These are phyloP conservation scores for Solanum neorickii DNA, from an alignment of 257 asterid species.

Conservation along the genomic window DNA sequence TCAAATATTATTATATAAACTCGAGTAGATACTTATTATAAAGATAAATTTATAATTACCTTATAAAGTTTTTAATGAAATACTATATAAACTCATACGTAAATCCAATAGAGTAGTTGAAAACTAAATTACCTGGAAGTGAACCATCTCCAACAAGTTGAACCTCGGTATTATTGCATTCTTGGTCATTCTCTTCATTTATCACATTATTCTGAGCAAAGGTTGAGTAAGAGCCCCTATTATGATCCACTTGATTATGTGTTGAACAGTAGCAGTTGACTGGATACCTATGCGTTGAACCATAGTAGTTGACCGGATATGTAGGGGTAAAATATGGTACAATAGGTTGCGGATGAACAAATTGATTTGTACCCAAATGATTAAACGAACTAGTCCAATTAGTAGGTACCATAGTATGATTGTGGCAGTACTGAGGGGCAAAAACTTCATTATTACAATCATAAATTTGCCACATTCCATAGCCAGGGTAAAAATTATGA, in stretches of 20 bases:
- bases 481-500: neutral
- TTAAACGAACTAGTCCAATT: neutral
- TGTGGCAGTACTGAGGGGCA: neutral
- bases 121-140: neutral
- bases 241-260: neutral
- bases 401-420: neutral
- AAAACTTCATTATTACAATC: neutral
- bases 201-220: neutral
- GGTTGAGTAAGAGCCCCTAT: neutral
- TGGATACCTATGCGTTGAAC: neutral
- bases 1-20: neutral
- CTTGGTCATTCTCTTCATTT: neutral
- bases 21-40: too few relatives aligned
- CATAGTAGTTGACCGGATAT: neutral
- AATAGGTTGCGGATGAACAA: neutral
- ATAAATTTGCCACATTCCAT: neutral
- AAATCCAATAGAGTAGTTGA: neutral
- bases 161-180: neutral
- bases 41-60: too few relatives aligned
- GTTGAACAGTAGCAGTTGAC: neutral
- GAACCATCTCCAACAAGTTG: neutral
- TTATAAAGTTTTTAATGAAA: too few relatives aligned
- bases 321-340: neutral
- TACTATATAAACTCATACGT: neutral
- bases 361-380: neutral